Evolutionary conservation across 441 rosid species (phyloP).

Genomic region (Theobroma grandiflorum): DNA sequence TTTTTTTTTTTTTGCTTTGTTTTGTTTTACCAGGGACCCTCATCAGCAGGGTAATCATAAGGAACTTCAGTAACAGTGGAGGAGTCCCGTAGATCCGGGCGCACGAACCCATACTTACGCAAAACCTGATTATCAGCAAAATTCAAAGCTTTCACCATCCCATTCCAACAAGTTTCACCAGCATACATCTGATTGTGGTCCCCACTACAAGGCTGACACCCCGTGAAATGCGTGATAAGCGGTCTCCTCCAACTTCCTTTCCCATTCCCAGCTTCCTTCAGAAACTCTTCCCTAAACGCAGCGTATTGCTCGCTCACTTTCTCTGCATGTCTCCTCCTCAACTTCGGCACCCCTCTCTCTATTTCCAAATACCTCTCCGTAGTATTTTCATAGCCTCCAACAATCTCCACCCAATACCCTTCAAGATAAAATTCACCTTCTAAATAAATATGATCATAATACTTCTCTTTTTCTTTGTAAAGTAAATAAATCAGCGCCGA

Average conservation of each 20-base stretch:
- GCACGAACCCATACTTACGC: constrained; percentile 68
- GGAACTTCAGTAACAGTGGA: constrained; percentile 58
- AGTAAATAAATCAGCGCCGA: constrained; percentile 76
- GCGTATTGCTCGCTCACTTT: constrained; percentile 80
- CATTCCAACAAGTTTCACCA: constrained; percentile 72
- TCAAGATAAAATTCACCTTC: constrained; percentile 79
- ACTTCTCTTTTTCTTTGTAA: constrained; percentile 52
- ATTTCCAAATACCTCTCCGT: constrained; percentile 63
- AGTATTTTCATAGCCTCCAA: constrained; percentile 56
- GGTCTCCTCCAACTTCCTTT: constrained; percentile 75
- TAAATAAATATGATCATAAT: constrained; percentile 67
- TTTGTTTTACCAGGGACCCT: constrained; percentile 52
- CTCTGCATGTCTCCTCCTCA: constrained; percentile 87
- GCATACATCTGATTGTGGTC: constrained; percentile 62
- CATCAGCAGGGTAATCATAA: constrained; percentile 77
- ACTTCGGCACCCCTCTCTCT: constrained; percentile 51
- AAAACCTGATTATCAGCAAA: constrained; percentile 91
- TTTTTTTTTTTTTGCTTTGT: not conserved
- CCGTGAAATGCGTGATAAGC: constrained; percentile 87
- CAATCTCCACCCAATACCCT: constrained; percentile 82
- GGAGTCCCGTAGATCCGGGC: constrained; percentile 61
- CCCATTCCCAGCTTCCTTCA: constrained; percentile 60
- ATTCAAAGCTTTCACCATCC: constrained; percentile 77
- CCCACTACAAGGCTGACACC: constrained; percentile 94
- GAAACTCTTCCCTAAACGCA: constrained; percentile 58